Conservation (phyloP, 495 filamentous ascomycete species). For the Oidiodendron maius region DNA sequence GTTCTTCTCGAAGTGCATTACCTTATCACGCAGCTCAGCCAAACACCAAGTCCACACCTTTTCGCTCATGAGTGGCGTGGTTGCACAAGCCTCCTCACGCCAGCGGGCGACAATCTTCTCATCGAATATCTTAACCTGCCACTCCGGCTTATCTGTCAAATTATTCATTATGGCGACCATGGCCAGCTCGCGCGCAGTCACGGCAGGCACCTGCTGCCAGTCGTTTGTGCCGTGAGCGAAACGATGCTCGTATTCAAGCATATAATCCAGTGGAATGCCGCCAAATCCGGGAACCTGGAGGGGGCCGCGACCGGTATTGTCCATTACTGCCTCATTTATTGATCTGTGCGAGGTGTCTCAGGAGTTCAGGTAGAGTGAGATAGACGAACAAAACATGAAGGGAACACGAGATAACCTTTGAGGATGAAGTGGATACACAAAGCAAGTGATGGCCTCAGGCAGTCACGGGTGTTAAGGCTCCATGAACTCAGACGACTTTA, state of each 20-base stretch:
- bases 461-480: too few relatives aligned
- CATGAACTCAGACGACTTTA: too few relatives aligned
- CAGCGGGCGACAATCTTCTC: conserved; percentile 29
- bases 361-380: too few relatives aligned
- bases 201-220: neutral
- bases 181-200: conserved; percentile 25
- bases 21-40: conserved; percentile 21
- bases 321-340: too few relatives aligned
- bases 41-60: conserved; percentile 17
- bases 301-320: neutral
- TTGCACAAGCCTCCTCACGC: conserved; percentile 25
- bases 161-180: conserved; percentile 31
- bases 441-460: too few relatives aligned
- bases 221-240: neutral
- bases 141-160: conserved; percentile 39
- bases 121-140: conserved; percentile 49
- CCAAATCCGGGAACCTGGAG: neutral
- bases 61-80: conserved; percentile 1
- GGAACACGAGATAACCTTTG: too few relatives aligned
- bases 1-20: neutral
- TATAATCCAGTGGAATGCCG: neutral
- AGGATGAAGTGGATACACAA: too few relatives aligned
- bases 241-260: neutral
- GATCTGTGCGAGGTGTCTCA: too few relatives aligned
- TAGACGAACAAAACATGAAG: too few relatives aligned